phyloP scores from a whole-genome alignment of 306 rosid species.

The Pueraria montana region DNA sequence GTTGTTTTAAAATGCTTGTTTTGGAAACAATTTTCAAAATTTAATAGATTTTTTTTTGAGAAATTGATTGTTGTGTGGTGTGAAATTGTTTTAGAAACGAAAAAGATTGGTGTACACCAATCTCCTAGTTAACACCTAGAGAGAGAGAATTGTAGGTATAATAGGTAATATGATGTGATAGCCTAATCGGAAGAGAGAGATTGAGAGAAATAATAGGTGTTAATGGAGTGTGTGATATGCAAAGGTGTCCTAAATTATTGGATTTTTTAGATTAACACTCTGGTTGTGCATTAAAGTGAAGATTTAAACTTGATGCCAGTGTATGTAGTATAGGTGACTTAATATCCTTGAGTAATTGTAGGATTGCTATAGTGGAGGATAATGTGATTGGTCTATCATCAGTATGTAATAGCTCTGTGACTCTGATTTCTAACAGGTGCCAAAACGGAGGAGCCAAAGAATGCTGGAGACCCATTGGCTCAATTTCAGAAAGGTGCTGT shows the following conservation, averaged over 20 bases:
- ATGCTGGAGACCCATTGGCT: conserved; percentile 66
- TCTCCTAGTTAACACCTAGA: no score
- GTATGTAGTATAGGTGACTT: neutral
- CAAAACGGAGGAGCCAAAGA: conserved; percentile 80
- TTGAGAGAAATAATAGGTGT: no score
- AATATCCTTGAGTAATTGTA: neutral
- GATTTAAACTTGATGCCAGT: no score
- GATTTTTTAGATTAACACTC: neutral
- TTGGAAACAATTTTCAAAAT: neutral
- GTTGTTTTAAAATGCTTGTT: neutral
- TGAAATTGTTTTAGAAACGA: neutral
- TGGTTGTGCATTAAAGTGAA: neutral
- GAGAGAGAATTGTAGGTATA: no score
- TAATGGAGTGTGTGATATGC: no score
- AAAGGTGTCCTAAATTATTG: neutral
- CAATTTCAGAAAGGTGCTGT: conserved; percentile 77
- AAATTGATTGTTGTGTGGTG: neutral
- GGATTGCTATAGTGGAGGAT: neutral
- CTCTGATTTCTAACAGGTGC: conserved; percentile 60
- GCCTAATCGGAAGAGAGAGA: no score
- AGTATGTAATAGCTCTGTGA: neutral
- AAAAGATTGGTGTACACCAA: neutral
- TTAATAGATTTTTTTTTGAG: neutral
- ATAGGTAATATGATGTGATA: no score
- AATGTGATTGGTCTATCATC: conserved; percentile 2